Conservation (phyloP, 1,284 basidiomycete species). For the Cystobasidium pallidum region DNA sequence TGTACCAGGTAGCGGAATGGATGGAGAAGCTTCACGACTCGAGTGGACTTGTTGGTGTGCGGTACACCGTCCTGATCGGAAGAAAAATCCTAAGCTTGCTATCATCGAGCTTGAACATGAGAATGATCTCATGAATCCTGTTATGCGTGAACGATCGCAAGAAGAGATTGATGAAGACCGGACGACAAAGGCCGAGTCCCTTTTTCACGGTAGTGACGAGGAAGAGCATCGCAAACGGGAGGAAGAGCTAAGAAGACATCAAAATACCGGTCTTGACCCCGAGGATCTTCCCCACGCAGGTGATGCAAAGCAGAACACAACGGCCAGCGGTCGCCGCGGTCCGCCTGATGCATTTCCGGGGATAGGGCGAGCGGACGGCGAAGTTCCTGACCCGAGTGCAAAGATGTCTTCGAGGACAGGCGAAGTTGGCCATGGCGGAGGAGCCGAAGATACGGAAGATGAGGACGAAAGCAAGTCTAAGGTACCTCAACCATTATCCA, state of each 20-base stretch:
- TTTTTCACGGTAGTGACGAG: conserved; percentile 21
- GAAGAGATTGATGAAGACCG: conserved; percentile 42
- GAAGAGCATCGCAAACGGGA: conserved; percentile 22
- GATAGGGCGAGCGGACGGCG: conserved; percentile 27
- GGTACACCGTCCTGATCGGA: conserved; percentile 65
- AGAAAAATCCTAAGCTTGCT: conserved; percentile 59
- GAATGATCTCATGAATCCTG: conserved; percentile 70
- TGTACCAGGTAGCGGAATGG: conserved; percentile 47
- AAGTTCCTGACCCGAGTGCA: conserved; percentile 12
- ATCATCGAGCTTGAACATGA: conserved; percentile 85
- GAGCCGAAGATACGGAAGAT: neutral
- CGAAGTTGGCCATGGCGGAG: conserved; percentile 20
- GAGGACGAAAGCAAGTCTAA: neutral
- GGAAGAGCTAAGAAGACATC: conserved; percentile 30
- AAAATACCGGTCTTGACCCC: conserved; percentile 34
- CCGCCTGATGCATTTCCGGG: conserved; percentile 43
- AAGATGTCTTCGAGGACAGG: conserved; percentile 9
- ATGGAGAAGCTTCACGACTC: conserved; percentile 28
- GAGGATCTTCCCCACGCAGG: conserved; percentile 27
- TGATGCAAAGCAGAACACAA: conserved; percentile 36
- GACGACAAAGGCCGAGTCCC: conserved; percentile 17
- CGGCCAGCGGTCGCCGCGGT: conserved; percentile 44
- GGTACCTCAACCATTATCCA: neutral
- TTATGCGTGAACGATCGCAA: conserved; percentile 55
- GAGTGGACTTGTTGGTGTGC: conserved; percentile 86